These are phyloP conservation scores for Thymus mandschuricus DNA, from an alignment of 257 asterid species.

Conservation along the genomic window DNA sequence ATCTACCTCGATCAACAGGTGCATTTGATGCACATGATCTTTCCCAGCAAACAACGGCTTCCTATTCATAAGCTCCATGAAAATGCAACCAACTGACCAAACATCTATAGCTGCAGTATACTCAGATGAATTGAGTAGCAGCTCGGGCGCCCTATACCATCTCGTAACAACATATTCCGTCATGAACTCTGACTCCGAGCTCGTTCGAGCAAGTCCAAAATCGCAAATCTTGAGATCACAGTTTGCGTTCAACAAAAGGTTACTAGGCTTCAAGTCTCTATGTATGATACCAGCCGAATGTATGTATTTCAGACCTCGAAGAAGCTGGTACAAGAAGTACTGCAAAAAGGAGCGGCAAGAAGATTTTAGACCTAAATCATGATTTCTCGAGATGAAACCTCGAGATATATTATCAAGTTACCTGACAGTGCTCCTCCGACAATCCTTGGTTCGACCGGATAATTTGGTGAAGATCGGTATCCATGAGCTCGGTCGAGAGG, in stretches of 20 bases:
- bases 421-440: slow-evolving; percentile 97
- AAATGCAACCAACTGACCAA: slow-evolving; percentile 98
- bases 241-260: slow-evolving; percentile 78
- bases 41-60: slow-evolving; percentile 93
- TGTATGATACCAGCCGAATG: slow-evolving; percentile 94
- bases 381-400: background rate
- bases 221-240: slow-evolving; percentile 97
- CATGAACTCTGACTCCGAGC: slow-evolving; percentile 81
- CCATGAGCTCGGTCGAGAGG: slow-evolving; percentile 82
- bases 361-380: slow-evolving; percentile 29
- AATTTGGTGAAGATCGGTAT: slow-evolving; percentile 98
- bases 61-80: slow-evolving; percentile 94
- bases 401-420: slow-evolving; percentile 19
- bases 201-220: slow-evolving; percentile 94
- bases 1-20: slow-evolving; percentile 67
- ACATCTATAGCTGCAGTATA: slow-evolving; percentile 89
- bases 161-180: slow-evolving; percentile 98
- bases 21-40: slow-evolving; percentile 98
- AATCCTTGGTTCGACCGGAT: slow-evolving; percentile 90
- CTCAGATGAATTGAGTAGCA: slow-evolving; percentile 82
- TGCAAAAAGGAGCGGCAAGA: slow-evolving; percentile 36
- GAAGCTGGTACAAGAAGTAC: slow-evolving; percentile 96
- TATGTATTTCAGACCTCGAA: slow-evolving; percentile 87
- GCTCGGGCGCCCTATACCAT: slow-evolving; percentile 99
- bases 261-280: slow-evolving; percentile 94